Evolutionary conservation across 2,329 filamentous ascomycete species (phyloP), one percentile per base, ranked within the genome.

Genomic region (Diaporthe ampelina): DNA sequence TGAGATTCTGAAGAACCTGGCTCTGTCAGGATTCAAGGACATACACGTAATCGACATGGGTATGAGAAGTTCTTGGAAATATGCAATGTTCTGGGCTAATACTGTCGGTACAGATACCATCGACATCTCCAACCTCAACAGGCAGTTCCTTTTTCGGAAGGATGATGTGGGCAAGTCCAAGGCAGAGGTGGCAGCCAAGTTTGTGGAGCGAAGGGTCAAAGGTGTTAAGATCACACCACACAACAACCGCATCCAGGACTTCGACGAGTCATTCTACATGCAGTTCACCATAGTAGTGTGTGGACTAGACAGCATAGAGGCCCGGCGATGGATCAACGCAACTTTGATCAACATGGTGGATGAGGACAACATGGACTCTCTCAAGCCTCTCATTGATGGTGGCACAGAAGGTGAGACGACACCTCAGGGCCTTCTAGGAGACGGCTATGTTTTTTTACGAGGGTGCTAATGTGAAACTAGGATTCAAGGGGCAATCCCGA

Each of bases 41-140:
- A 98, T 99, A 78, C 95, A 99, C 86, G 97, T 99, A 74, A 98
- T 99, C 79, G 97, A 99, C 85, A 99, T 99, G 97, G 94, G 94
- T 93, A 84, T 74, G 88, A 81, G n/a, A 21, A 78, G 40, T 21
- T 40, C 21, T 21, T 37, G 5, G 4, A 6, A 43, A 45, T 7
- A 56, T 24, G 56, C 21, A 48, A 32, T 21, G n/a, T 35, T 54
- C 13, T 32, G 17, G 35, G 50, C 75, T 78, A 68, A 78, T 70
- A 10, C 17, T 24, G 57, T 58, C 13, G 35, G 59, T 29, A 52
- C 78, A 95, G 95, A 99, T 84, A 99, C 96, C 1, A 99, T 99
- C 83, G 97, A 99, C 81, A 96, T 99, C 75, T 98, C 95, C 68
- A 99, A 99, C 82, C 89, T 99, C 29, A 99, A 99, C 84, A 93